These are phyloP conservation scores for Pseudogymnoascus verrucosus DNA, from an alignment of 2,329 filamentous ascomycete species.

Conservation along the genomic window DNA sequence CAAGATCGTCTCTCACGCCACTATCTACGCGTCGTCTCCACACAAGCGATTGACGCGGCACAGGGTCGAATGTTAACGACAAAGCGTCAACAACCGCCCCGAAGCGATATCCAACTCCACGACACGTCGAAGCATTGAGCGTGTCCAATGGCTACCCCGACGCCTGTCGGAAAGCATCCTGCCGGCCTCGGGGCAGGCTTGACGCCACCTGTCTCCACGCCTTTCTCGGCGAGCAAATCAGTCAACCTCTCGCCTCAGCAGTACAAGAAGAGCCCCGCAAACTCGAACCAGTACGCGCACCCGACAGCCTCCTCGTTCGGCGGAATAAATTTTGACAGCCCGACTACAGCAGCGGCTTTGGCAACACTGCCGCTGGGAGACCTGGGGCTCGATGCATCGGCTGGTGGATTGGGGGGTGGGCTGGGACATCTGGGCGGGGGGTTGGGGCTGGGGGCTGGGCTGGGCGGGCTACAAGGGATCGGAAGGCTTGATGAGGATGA, in stretches of 20 bases:
- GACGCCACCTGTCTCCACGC: slow-evolving; percentile 59
- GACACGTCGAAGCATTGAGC: not conserved
- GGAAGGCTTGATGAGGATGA: slow-evolving; percentile 41
- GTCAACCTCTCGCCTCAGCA: slow-evolving; percentile 52
- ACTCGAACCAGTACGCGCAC: slow-evolving; percentile 35
- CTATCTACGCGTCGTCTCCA: not conserved
- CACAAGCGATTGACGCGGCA: not conserved
- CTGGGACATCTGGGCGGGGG: slow-evolving; percentile 13
- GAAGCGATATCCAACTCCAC: not conserved
- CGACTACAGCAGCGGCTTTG: slow-evolving; percentile 54
- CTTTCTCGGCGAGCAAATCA: slow-evolving; percentile 45
- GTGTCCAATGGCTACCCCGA: slow-evolving; percentile 27
- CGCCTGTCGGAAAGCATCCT: slow-evolving; percentile 22
- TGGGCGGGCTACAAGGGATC: slow-evolving; percentile 7
- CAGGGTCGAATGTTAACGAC: not conserved
- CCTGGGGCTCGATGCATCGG: slow-evolving; percentile 38
- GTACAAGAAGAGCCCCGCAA: slow-evolving; percentile 49
- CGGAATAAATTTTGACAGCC: slow-evolving; percentile 53
- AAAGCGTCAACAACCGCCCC: not conserved
- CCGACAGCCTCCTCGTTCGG: slow-evolving; percentile 31
- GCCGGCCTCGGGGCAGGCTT: slow-evolving; percentile 29
- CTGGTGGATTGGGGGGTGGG: slow-evolving; percentile 19
- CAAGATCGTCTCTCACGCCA: not conserved
- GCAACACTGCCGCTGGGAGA: slow-evolving; percentile 43
- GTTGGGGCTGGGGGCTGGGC: not conserved